Conservation (phyloP, 106 monocot species). For the Dioscorea zingiberensis region DNA sequence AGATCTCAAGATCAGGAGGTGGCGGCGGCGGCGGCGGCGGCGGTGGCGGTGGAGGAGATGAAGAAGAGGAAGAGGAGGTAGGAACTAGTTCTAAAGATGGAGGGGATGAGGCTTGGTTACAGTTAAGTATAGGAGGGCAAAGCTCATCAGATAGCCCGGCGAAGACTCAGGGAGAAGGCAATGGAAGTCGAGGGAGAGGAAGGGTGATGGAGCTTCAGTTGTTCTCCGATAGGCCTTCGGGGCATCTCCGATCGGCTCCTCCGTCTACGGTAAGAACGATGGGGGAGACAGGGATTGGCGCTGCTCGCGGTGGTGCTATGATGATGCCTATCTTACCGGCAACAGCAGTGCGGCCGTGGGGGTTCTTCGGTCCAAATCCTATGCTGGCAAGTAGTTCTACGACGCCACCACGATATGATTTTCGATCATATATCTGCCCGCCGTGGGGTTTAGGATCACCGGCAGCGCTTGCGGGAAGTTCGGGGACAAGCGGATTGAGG, state of each 20-base stretch:
- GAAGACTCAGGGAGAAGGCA: not conserved
- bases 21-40: not conserved
- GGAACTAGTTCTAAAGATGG: slow-evolving; percentile 9
- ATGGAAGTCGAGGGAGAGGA: not conserved
- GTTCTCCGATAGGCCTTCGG: slow-evolving; percentile 11
- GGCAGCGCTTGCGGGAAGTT: not conserved
- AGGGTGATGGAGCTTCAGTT: slow-evolving; percentile 27
- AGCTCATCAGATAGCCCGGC: not conserved
- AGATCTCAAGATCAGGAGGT: slow-evolving; percentile 14
- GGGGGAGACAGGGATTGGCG: too few species aligned
- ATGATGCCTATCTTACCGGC: not conserved
- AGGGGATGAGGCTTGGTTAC: slow-evolving; percentile 29
- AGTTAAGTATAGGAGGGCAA: slow-evolving; percentile 27
- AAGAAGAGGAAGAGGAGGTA: not conserved
- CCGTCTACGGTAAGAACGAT: not conserved
- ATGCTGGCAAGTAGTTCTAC: too few species aligned
- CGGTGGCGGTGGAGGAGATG: slow-evolving; percentile 1
- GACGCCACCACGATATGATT: not conserved
- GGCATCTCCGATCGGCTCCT: not conserved
- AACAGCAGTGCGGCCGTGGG: not conserved
- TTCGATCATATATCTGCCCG: not conserved
- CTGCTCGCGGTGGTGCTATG: too few species aligned
- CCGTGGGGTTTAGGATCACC: not conserved
- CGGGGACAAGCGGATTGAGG: not conserved
- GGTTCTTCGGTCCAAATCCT: not conserved